A percentile compares a stretch with the other conserved stretches of the same genome.
Evolutionary conservation across 2,329 filamentous ascomycete species (phyloP).

Genomic region (Paecilomyces formosus): DNA sequence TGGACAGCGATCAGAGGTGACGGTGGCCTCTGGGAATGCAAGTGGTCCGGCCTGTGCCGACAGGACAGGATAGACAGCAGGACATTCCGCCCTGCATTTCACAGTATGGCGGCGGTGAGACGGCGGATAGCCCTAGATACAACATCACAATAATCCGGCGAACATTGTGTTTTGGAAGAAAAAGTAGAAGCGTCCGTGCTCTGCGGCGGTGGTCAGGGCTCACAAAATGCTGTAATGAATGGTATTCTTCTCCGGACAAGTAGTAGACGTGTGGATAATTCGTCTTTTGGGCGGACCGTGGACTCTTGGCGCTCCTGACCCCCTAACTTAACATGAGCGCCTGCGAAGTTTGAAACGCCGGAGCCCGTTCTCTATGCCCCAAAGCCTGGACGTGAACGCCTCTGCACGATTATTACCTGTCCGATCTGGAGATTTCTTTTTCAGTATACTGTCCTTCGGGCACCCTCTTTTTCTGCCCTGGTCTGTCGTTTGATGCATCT

Average conservation of each 20-base stretch:
- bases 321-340: not conserved
- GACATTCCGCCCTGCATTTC: not conserved
- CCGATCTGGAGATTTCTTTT: not conserved
- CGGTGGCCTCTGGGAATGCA: not conserved
- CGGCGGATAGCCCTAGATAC: not conserved
- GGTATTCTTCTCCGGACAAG: not conserved
- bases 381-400: not conserved
- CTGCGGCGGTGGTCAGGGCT: not conserved
- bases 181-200: not conserved
- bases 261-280: not conserved
- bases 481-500: not conserved
- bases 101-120: not conserved
- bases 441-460: not conserved
- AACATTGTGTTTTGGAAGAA: not conserved
- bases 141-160: not conserved
- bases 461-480: not conserved
- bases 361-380: conserved; percentile 5
- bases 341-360: conserved; percentile 16
- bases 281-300: not conserved
- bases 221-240: not conserved
- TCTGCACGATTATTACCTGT: not conserved
- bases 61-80: not conserved
- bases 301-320: not conserved
- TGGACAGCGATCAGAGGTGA: not conserved
- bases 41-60: not conserved